Evolutionary conservation across 805 yeast species (phyloP).

Genomic region (Jamesozyma hellenica): DNA sequence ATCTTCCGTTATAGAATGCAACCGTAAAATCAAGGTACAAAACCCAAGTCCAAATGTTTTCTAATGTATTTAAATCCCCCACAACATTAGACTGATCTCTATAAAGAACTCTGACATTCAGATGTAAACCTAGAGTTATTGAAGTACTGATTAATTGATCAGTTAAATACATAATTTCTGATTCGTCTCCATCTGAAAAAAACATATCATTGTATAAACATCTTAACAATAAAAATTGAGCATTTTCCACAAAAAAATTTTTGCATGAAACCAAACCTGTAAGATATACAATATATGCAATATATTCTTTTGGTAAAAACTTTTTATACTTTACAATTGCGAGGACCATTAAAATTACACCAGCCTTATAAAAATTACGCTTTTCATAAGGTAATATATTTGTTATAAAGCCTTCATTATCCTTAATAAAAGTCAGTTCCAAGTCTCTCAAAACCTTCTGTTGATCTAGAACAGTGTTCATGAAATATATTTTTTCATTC

Average conservation of each 20-base stretch:
- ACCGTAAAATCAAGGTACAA: conserved; percentile 17
- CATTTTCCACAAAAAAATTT: conserved; percentile 24
- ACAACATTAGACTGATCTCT: conserved; percentile 9
- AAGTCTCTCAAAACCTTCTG: conserved; percentile 18
- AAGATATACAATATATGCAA: conserved; percentile 14
- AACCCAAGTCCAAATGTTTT: conserved; percentile 22
- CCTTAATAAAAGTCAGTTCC: conserved; percentile 8
- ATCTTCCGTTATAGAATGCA: conserved; percentile 20
- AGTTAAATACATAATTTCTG: conserved; percentile 13
- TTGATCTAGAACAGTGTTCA: conserved; percentile 11
- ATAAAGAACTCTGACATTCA: conserved; percentile 12
- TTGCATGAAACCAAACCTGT: conserved; percentile 24
- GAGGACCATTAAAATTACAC: conserved; percentile 20
- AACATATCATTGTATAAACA: conserved; percentile 3
- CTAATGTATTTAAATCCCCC: conserved; percentile 15
- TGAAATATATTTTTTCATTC: conserved; percentile 8
- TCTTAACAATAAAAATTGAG: conserved; percentile 23
- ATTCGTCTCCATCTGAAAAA: conserved; percentile 18
- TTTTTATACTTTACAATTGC: conserved; percentile 9
- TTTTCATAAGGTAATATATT: conserved; percentile 9
- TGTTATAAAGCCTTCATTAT: conserved; percentile 4
- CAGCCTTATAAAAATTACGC: conserved; percentile 22
- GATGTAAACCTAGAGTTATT: conserved; percentile 18
- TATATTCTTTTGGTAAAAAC: conserved; percentile 13
- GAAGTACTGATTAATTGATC: conserved; percentile 12